phyloP scores from a whole-genome alignment of 208 protist species.

The Naegleria gruberi region DNA sequence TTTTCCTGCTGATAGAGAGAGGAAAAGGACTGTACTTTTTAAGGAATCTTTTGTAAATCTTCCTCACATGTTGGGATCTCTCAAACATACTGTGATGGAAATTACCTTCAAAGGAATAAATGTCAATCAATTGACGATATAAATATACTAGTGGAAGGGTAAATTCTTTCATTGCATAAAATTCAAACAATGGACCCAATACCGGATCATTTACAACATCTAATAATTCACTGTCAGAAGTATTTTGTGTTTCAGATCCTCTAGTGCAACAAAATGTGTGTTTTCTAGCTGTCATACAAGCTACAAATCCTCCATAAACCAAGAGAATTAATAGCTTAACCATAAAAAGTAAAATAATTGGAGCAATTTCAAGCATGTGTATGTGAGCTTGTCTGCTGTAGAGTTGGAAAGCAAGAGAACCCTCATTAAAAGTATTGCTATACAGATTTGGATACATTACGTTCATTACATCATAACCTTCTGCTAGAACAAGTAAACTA shows the following conservation, averaged over 20 bases:
- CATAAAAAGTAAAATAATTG: not conserved
- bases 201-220: not conserved
- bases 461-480: not conserved
- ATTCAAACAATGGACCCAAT: not conserved
- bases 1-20: not conserved
- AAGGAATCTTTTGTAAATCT: not conserved
- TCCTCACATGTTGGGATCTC: not conserved
- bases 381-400: not conserved
- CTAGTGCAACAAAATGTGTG: not conserved
- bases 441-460: not conserved
- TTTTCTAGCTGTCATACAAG: not conserved
- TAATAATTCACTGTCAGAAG: not conserved
- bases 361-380: not conserved
- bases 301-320: not conserved
- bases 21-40: not conserved
- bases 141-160: not conserved
- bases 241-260: not conserved
- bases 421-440: not conserved
- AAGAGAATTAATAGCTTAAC: not conserved
- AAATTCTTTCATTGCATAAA: not conserved
- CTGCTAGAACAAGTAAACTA: not conserved
- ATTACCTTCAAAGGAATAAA: not conserved
- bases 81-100: not conserved
- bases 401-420: not conserved
- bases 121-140: not conserved